Conservation (phyloP, 768 basidiomycete genomes). For the Grammothele lineata region DNA sequence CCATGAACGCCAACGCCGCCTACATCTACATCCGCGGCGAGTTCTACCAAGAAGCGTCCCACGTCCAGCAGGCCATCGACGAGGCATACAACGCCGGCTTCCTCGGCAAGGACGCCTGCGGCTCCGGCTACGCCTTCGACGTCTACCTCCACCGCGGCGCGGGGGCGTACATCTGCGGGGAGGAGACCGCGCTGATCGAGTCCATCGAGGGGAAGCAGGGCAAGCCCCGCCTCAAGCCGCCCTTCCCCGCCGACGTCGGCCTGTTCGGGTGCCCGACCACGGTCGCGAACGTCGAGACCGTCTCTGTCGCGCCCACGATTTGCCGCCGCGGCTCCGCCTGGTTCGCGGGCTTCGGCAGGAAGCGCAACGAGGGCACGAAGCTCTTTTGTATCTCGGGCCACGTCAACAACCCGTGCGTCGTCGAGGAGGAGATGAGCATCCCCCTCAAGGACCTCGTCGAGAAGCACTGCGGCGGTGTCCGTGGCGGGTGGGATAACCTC, state of each 20-base stretch:
- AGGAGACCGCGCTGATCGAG: conserved; percentile 98
- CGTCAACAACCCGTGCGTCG: conserved; percentile 96
- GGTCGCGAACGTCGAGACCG: conserved; percentile 98
- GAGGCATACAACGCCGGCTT: conserved; percentile 91
- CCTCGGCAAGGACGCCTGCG: conserved; percentile 88
- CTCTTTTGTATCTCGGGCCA: conserved; percentile 95
- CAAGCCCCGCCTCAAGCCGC: conserved; percentile 95
- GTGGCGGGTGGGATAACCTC: conserved; percentile 95
- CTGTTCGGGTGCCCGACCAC: conserved; percentile 97
- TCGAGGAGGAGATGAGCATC: conserved; percentile 99
- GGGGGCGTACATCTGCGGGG: conserved; percentile 97
- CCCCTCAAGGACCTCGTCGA: conserved; percentile 90
- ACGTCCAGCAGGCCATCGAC: conserved; percentile 91
- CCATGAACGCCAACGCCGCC: conserved; percentile 97
- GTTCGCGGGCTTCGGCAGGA: conserved; percentile 91
- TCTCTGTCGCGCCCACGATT: conserved; percentile 96
- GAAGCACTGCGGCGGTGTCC: conserved; percentile 94
- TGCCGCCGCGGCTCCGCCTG: conserved; percentile 83
- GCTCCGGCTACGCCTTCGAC: conserved; percentile 91
- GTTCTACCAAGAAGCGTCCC: conserved; percentile 92
- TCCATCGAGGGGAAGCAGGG: conserved; percentile 97
- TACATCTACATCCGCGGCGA: conserved; percentile 99
- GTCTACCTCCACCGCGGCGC: conserved; percentile 98
- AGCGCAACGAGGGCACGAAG: conserved; percentile 95
- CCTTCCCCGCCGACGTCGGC: conserved; percentile 98